Evolutionary conservation across 2,329 filamentous ascomycete species (phyloP), one percentile per base, ranked within the genome.

Genomic region (Aspergillus fumigatiaffinis): DNA sequence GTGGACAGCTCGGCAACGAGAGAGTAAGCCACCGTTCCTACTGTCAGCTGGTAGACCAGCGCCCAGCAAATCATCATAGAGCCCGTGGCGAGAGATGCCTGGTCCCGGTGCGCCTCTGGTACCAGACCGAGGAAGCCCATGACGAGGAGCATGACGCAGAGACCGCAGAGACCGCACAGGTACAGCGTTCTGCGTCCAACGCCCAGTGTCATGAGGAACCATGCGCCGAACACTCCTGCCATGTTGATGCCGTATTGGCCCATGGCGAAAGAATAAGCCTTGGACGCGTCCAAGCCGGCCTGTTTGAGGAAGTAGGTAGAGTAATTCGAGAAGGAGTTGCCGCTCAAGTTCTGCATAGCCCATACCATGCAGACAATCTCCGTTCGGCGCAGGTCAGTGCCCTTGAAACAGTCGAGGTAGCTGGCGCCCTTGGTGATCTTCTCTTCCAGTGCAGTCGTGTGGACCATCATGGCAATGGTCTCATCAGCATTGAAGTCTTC

Each of bases 391-490:
- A 87, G 78, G 69, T 96, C 87, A 12, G 84, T 83, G 10, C 91
- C 91, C 71, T 82, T 87, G 82, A 96, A 95, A 76, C 91, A 96
- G 73, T 96, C 91, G 65, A 84, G 75, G 73, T 94, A 96, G 53
- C 81, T 86, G 5, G 89, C 85, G 29, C 91, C 91, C 6, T 78
- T 77, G 3, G 89, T 92, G 53, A 91, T 89, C 73, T 85, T 80
- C 68, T 90, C 82, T 71, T 96, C 92, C 10, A 95, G 78, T 0
- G 88, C 88, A 0, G 89, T 92, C 0, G 91, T 96, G 70, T 95
- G 90, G 1, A 91, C 85, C 89, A 96, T 96, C 90, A 96, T 95
- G 66, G 90, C 87, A 51, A 96, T 81, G 0, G 90, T 94, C 75
- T 94, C 90, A 60, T 95, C 89, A 10, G 89, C 84, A 67, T 95